Evolutionary conservation across 805 yeast species (phyloP).

Genomic region (Blastobotrys robertii): DNA sequence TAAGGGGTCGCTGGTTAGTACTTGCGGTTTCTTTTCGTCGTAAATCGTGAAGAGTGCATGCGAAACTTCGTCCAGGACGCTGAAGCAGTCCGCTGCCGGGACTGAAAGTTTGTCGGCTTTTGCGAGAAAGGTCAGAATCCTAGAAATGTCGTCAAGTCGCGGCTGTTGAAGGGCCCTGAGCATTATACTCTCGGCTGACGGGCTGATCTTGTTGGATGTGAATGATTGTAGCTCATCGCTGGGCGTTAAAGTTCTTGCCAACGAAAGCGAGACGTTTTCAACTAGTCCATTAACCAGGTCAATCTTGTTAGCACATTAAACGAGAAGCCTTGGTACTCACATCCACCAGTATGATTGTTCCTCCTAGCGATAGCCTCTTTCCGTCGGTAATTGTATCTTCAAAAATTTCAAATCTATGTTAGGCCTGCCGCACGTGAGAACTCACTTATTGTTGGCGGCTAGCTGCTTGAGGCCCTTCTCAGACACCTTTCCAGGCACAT

Average conservation of each 20-base stretch:
- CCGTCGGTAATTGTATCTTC: constrained; percentile 25
- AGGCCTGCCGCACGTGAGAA: not conserved
- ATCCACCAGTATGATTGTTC: constrained; percentile 30
- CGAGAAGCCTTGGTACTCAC: constrained; percentile 5
- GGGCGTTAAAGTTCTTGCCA: constrained; percentile 19
- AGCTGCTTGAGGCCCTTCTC: constrained; percentile 27
- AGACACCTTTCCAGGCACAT: constrained; percentile 28
- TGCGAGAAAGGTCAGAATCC: constrained; percentile 25
- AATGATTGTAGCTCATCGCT: constrained; percentile 16
- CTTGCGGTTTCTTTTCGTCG: not conserved
- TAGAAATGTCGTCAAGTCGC: constrained; percentile 26
- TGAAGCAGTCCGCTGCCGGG: constrained; percentile 28
- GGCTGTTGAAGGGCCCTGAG: constrained; percentile 22
- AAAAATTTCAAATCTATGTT: constrained; percentile 27
- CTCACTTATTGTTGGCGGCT: constrained; percentile 23
- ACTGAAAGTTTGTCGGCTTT: constrained; percentile 27
- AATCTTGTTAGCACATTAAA: constrained; percentile 11
- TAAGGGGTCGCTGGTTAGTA: constrained; percentile 1
- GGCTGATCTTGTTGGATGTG: constrained; percentile 17
- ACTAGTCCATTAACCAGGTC: constrained; percentile 14
- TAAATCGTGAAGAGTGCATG: constrained; percentile 19
- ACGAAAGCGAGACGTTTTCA: constrained; percentile 20
- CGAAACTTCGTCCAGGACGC: constrained; percentile 24
- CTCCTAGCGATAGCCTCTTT: constrained; percentile 29
- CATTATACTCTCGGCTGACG: constrained; percentile 19